Base-by-base conservation (phyloP, 352 stramenopile genomes). In the Nothophytophthora sp. region DNA sequence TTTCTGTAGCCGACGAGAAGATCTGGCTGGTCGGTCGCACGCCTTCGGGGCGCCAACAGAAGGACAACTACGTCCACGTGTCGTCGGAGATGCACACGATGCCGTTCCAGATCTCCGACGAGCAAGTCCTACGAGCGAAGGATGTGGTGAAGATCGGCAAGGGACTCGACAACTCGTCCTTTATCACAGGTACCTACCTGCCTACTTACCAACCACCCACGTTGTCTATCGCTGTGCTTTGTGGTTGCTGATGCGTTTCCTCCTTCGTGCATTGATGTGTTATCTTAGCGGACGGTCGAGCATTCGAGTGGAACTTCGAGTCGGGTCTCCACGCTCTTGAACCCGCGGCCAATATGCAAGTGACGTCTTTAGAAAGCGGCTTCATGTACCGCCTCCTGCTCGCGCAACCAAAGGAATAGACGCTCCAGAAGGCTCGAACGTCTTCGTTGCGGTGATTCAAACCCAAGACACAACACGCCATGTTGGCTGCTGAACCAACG, bases 11-110 rank as follows among this genome's bases (percentile, higher is more conserved):
- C 27, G 83, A 93, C 33, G 57, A 86, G 44, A 85, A 88, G 53
- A 63, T 90, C 36, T 94, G 84, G 84, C 36, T 88, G 38, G 63
- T 84, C n/a, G 84, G 84, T 2, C 77, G 84, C 24, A 94, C 81
- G 40, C 84, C 81, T 18, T 86, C 84, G 24, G 81, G 77, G 6
- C 83, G 77, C 38, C 63, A 81, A 49, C 64, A 85, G 47, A 61
- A 70, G 28, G 70, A 88, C 25, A 33, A 73, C 23, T 77, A 86
- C 54, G 42, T 73, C 8, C 73, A 85, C 15, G 74, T 89, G 34
- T 55, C 67, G n/a, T 82, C 83, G 15, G 57, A 73, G 42, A 90
- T 86, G 65, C 79, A 94, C 70, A 81, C 75, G 38, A 71, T 47
- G 20, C 79, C 83, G n/a, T 61, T 90, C 23, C 71, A 87, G 50